phyloP scores from a whole-genome alignment of 2,329 filamentous ascomycete species.

The Nemania sp. region DNA sequence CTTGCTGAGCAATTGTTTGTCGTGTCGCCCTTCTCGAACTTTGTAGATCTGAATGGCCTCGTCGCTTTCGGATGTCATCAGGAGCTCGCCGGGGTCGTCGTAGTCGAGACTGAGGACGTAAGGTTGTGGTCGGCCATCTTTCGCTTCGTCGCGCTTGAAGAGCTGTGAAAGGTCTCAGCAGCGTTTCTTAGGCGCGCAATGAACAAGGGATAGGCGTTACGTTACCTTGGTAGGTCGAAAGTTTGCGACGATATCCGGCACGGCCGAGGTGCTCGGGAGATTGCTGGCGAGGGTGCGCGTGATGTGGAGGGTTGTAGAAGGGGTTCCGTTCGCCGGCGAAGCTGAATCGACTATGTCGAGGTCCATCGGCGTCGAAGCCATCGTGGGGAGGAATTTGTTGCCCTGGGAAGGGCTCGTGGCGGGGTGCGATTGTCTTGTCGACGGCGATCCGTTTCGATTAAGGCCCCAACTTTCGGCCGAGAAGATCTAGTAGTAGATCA shows the following conservation, averaged over 20 bases:
- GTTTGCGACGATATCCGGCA: conserved; percentile 76
- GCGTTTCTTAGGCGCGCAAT: background rate
- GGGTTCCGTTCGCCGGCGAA: conserved; percentile 47
- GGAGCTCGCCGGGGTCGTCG: conserved; percentile 89
- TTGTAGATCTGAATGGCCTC: conserved; percentile 96
- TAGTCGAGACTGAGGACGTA: conserved; percentile 91
- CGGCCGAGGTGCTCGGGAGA: conserved; percentile 61
- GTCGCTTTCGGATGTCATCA: conserved; percentile 90
- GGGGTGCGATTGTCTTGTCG: background rate
- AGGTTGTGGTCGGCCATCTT: conserved; percentile 57
- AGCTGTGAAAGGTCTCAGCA: conserved; percentile 48
- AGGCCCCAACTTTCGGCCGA: background rate
- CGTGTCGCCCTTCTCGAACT: conserved; percentile 84
- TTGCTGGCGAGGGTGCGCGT: conserved; percentile 51
- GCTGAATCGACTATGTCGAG: conserved; percentile 51
- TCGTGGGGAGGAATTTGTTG: conserved; percentile 32
- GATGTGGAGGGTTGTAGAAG: conserved; percentile 51
- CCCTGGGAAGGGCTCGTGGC: background rate
- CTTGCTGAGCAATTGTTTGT: conserved; percentile 89
- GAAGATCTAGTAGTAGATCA: background rate
- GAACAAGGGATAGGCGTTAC: background rate
- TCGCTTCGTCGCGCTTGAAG: conserved; percentile 62
- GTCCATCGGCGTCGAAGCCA: conserved; percentile 63
- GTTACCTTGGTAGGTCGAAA: conserved; percentile 80
- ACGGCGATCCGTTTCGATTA: background rate